Evolutionary conservation across 768 basidiomycete genomes (phyloP).

Genomic region (Cyclocybe aegerita): DNA sequence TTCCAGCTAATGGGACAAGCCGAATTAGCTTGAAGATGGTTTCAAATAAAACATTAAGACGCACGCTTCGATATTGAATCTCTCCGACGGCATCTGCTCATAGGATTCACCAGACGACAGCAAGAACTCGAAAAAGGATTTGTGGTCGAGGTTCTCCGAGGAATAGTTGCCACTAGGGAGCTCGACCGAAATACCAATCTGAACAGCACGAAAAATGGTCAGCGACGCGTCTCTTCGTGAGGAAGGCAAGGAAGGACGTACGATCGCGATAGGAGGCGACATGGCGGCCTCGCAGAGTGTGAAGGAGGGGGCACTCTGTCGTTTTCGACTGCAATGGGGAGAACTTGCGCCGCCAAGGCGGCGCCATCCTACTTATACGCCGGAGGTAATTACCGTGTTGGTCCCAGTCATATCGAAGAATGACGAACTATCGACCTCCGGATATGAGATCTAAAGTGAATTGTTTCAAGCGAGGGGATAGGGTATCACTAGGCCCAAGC

Average conservation of each 20-base stretch:
- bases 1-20: slow-evolving; percentile 20
- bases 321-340: slow-evolving; percentile 1
- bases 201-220: not conserved
- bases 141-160: slow-evolving; percentile 29
- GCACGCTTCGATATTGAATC: slow-evolving; percentile 33
- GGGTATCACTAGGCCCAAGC: not conserved
- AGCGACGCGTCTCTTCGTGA: not conserved
- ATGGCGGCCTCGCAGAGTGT: slow-evolving; percentile 7
- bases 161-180: slow-evolving; percentile 32
- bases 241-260: slow-evolving; percentile 8
- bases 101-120: slow-evolving; percentile 28
- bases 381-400: slow-evolving; percentile 4
- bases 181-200: slow-evolving; percentile 39
- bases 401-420: slow-evolving; percentile 1
- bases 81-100: slow-evolving; percentile 27
- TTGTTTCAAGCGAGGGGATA: no score
- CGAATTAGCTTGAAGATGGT: not conserved
- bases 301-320: slow-evolving; percentile 3
- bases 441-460: not conserved
- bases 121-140: slow-evolving; percentile 36
- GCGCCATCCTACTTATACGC: slow-evolving; percentile 6
- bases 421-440: not conserved
- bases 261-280: slow-evolving; percentile 15
- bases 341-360: not conserved
- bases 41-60: slow-evolving; percentile 2